Percentiles rank a stretch among this genome's conserved stretches.
phyloP scores from a whole-genome alignment of 2,329 filamentous ascomycete genomes.

The Pseudogymnoascus sp. region DNA sequence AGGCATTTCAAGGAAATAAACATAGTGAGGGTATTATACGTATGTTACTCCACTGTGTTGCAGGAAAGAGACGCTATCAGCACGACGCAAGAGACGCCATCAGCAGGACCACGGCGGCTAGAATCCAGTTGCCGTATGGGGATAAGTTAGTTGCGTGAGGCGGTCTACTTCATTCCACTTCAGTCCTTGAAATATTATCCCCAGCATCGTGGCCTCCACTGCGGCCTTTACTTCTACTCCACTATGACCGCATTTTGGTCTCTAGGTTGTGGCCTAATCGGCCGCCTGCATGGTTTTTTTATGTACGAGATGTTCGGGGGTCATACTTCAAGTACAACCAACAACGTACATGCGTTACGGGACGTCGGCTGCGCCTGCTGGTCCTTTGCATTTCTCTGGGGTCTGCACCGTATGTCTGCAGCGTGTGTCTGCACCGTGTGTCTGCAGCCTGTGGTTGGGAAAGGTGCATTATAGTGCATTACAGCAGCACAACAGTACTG shows the following conservation, averaged over 20 bases:
- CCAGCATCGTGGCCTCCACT: not conserved
- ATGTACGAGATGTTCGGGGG: not conserved
- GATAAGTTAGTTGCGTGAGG: not conserved
- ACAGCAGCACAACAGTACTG: too few species aligned
- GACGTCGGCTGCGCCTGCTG: conserved; percentile 1
- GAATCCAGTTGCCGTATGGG: not conserved
- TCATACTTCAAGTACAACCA: not conserved
- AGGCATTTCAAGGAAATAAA: not conserved
- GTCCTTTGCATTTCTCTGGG: not conserved
- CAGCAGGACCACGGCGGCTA: not conserved
- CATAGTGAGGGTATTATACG: not conserved
- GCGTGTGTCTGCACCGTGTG: not conserved
- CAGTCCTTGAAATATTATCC: not conserved
- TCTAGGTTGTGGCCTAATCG: not conserved
- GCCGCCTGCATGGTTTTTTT: not conserved
- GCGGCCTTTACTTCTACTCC: not conserved
- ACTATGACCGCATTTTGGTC: conserved; percentile 5
- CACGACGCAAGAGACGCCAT: not conserved
- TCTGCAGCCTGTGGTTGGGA: not conserved
- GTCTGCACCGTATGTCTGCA: not conserved
- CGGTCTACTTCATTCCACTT: not conserved
- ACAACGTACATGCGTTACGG: not conserved
- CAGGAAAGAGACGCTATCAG: not conserved
- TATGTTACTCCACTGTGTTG: not conserved
- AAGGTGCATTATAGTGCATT: not conserved